Evolutionary conservation across 1,139 yeast genomes (phyloP).

Genomic region (Yamadazyma aaseri): DNA sequence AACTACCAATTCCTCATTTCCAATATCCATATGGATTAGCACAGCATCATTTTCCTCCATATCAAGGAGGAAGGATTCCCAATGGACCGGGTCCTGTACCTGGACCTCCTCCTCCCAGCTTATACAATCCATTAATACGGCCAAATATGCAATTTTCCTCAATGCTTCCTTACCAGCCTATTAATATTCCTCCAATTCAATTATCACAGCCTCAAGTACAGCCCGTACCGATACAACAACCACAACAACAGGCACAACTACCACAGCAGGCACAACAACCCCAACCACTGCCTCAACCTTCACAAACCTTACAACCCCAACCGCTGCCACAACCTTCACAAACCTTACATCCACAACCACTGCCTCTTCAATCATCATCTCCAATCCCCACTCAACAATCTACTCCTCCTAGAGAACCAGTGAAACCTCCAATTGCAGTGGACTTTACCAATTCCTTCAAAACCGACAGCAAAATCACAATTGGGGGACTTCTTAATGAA

Average conservation of each 20-base stretch:
- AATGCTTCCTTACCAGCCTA: conserved; percentile 1
- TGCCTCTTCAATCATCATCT: neutral
- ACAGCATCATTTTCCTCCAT: conserved; percentile 34
- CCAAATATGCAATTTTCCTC: neutral
- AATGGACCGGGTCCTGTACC: conserved; percentile 49
- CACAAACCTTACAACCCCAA: conserved; percentile 5
- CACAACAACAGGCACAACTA: conserved; percentile 5
- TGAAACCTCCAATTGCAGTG: conserved; percentile 24
- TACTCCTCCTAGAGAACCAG: conserved; percentile 16
- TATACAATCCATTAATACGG: conserved; percentile 7
- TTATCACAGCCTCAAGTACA: conserved; percentile 6
- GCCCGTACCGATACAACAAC: conserved; percentile 5
- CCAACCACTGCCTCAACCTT: conserved; percentile 5
- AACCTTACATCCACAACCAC: neutral
- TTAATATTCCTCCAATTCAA: conserved; percentile 1
- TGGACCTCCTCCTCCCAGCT: conserved; percentile 39
- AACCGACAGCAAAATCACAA: conserved; percentile 23
- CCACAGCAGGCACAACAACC: neutral
- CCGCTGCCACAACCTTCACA: conserved; percentile 4
- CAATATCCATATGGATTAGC: conserved; percentile 14
- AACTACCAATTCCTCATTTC: neutral
- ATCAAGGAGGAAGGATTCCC: conserved; percentile 39
- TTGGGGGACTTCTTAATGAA: conserved; percentile 37
- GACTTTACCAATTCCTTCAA: conserved; percentile 30
- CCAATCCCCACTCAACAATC: conserved; percentile 4